Evolutionary conservation across 1,284 basidiomycete genomes (phyloP).

Genomic region (Puccinia coronata): DNA sequence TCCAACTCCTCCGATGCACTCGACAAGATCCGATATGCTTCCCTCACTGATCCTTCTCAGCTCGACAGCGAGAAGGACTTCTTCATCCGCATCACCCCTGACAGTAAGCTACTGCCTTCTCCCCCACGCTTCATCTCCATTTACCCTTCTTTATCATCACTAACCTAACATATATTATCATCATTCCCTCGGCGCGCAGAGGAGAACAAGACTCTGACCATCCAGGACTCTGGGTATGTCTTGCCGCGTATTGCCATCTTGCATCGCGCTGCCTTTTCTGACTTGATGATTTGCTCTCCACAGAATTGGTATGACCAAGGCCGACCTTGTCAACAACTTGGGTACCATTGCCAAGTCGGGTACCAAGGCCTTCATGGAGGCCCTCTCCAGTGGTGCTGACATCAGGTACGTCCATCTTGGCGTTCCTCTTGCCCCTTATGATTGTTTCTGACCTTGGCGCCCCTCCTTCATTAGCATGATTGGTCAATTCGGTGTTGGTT

Average conservation of each 20-base stretch:
- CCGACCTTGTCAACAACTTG: slow-evolving; percentile 96
- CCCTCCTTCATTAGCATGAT: slow-evolving; percentile 60
- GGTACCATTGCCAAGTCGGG: slow-evolving; percentile 99
- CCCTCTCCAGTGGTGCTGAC: slow-evolving; percentile 91
- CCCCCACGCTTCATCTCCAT: slow-evolving; percentile 43
- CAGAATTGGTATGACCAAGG: slow-evolving; percentile 74
- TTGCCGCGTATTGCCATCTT: not conserved
- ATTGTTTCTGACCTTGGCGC: not conserved
- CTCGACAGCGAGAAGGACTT: slow-evolving; percentile 81
- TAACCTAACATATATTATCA: no score
- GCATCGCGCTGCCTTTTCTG: not conserved
- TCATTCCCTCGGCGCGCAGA: no score
- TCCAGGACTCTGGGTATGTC: slow-evolving; percentile 76
- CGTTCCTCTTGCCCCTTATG: not conserved
- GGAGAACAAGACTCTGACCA: slow-evolving; percentile 86
- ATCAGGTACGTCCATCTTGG: slow-evolving; percentile 65
- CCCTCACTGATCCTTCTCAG: slow-evolving; percentile 82
- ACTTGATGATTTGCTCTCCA: not conserved
- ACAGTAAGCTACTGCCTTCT: slow-evolving; percentile 31
- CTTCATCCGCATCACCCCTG: slow-evolving; percentile 82
- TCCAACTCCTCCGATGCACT: slow-evolving; percentile 83
- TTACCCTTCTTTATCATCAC: slow-evolving; percentile 22
- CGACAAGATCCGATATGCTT: slow-evolving; percentile 94
- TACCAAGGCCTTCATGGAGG: slow-evolving; percentile 87
- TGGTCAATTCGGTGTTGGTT: slow-evolving; percentile 92